These are phyloP conservation scores for Haplosporangium sp. DNA, from an alignment of 371 early-diverging fungal genomes.

Conservation along the genomic window DNA sequence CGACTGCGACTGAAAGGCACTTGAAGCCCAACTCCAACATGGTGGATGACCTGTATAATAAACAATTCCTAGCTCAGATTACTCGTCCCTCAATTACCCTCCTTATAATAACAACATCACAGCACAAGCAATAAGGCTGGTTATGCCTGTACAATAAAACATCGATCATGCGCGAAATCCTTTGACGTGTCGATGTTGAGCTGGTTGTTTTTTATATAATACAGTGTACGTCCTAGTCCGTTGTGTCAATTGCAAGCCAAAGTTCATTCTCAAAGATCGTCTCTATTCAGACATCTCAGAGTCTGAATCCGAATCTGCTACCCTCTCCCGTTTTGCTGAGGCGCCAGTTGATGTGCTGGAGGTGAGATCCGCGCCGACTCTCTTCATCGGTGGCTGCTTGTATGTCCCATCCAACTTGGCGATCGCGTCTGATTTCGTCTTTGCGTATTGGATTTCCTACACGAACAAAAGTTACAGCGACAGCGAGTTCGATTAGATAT, in stretches of 20 bases:
- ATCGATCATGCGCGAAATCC: no score
- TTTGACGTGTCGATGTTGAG: no score
- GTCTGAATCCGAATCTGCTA: constrained; percentile 45
- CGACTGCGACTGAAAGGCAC: not conserved
- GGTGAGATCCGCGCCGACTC: constrained; percentile 12
- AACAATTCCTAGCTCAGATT: not conserved
- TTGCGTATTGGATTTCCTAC: constrained; percentile 83
- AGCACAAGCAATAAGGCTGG: no score
- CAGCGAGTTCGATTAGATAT: not conserved
- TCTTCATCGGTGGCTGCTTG: constrained; percentile 41
- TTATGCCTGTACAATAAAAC: no score
- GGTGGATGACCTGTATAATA: not conserved
- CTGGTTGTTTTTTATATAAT: no score
- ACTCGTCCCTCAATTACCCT: no score
- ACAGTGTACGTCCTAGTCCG: no score
- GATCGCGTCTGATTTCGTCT: constrained; percentile 80
- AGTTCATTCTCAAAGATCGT: not conserved
- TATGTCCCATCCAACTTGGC: constrained; percentile 74
- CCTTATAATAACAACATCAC: no score
- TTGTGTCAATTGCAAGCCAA: not conserved
- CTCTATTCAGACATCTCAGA: constrained; percentile 37
- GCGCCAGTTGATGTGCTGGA: not conserved
- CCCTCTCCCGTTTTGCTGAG: constrained; percentile 40
- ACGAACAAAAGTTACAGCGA: not conserved
- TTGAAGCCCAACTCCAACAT: not conserved